phyloP scores from a whole-genome alignment of 2,329 filamentous ascomycete species.

The Botryotinia calthae region DNA sequence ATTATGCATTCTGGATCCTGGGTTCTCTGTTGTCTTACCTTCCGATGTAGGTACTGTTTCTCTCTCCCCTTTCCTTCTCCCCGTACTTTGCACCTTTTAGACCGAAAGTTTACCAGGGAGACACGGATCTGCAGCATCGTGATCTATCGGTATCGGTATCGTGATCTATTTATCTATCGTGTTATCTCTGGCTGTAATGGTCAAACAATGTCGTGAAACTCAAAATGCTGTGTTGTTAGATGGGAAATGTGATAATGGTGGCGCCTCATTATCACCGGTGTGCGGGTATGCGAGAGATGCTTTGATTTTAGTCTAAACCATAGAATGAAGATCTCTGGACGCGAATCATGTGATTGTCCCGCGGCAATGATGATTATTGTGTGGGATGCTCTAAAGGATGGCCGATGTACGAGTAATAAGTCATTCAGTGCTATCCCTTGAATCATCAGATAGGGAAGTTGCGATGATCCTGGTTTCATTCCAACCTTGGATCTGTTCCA shows the following conservation, averaged over 20 bases:
- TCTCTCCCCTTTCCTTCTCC: background rate
- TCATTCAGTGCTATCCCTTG: background rate
- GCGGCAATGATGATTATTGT: background rate
- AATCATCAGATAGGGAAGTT: constrained; percentile 8
- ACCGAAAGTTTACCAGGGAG: background rate
- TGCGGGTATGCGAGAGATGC: background rate
- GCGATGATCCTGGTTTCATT: background rate
- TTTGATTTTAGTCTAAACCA: background rate
- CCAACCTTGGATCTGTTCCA: background rate
- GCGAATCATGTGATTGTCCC: background rate
- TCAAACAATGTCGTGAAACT: constrained; percentile 6
- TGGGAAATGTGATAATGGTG: background rate
- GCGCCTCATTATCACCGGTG: background rate
- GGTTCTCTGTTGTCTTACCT: background rate
- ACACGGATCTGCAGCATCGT: background rate
- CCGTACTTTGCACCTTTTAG: constrained; percentile 8
- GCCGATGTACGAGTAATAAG: background rate
- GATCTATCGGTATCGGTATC: background rate
- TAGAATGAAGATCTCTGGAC: background rate
- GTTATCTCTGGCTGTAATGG: constrained; percentile 1
- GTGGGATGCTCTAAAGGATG: too few relatives aligned
- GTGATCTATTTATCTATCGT: background rate
- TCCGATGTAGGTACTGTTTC: constrained; percentile 2
- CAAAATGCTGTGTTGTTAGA: background rate
- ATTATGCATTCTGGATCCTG: background rate